These are phyloP conservation scores for Xerocomus nothofagi DNA, from an alignment of 1,284 basidiomycete genomes.

Conservation along the genomic window DNA sequence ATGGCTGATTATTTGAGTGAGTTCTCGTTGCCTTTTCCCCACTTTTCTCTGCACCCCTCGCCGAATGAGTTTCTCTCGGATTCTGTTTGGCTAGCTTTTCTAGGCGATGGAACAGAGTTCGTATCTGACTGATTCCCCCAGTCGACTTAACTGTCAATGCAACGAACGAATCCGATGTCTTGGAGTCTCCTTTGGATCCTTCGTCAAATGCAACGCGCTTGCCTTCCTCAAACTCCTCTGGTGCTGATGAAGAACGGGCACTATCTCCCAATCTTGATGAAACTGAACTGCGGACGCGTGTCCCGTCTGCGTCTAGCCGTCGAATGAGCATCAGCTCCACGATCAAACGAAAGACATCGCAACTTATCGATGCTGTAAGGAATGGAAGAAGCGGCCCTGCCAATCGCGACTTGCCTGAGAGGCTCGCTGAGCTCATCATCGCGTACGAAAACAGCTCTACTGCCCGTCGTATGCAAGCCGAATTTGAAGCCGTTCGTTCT, in stretches of 20 bases:
- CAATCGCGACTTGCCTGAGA: constrained; percentile 52
- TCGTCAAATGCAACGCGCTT: constrained; percentile 38
- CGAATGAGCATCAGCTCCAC: constrained; percentile 50
- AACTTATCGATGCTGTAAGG: constrained; percentile 68
- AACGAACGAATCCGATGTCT: constrained; percentile 45
- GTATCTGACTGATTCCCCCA: constrained; percentile 27
- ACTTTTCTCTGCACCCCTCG: not conserved
- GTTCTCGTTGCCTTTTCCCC: constrained; percentile 32
- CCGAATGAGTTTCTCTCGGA: not conserved
- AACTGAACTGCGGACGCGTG: constrained; percentile 52
- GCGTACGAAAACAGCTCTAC: constrained; percentile 71
- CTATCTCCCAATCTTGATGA: constrained; percentile 45
- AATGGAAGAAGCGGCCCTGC: constrained; percentile 41
- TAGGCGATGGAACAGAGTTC: not conserved
- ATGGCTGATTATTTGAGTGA: constrained; percentile 92
- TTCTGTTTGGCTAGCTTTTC: not conserved
- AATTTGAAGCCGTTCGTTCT: constrained; percentile 55
- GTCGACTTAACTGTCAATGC: constrained; percentile 88
- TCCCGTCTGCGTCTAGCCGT: constrained; percentile 21
- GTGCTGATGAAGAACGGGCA: constrained; percentile 63
- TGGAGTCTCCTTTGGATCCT: constrained; percentile 39
- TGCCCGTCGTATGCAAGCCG: constrained; percentile 60
- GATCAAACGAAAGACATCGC: constrained; percentile 75
- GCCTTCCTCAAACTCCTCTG: constrained; percentile 40
- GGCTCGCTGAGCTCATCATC: constrained; percentile 73